Base-by-base conservation (phyloP, 352 stramenopile genomes). In the Pythium vanterpoolii region DNA sequence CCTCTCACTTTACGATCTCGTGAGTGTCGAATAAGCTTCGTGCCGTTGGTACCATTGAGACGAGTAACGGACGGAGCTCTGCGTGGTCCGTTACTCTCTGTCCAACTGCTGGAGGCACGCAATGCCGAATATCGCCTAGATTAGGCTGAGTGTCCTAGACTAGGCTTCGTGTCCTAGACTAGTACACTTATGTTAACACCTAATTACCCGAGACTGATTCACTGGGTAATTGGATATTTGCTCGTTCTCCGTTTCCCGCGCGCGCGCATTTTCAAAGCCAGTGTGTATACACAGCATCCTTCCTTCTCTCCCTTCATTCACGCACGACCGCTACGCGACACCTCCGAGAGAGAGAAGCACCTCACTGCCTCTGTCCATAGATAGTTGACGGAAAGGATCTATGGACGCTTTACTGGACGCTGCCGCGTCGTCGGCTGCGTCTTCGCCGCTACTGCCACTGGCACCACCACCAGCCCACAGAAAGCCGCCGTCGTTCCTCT, bases 401-500 rank as follows among this genome's bases (percentile, higher is more conserved):
- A 55, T 55, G 48, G 48, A 55, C 48, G 48, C 48, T 14, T 10
- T 46, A 18, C 47, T 55, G 27, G 27, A 46, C 9, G 50, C 51
- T 10, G 10, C 51, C 23, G 28, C 51, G 13, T 34, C 34, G 23
- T n/a, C 49, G 36, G 31, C 33, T 3, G 21, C 51, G 18, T 49
- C 51, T 16, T 28, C 38, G 4, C 14, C 38, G 31, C 42, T 21
- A n/a, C 1, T 31, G 28, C 39, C 19, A 40, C 34, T n/a, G n/a
- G 33, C 36, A 18, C 46, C 46, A 36, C 18, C 43, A 36, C 38
- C 36, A 10, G 13, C 42, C 13, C 39, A 21, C 30, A 21, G 46
- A 26, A 39, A 11, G 27, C 10, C 36, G 34, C 43, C 60, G 38
- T 54, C 62, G 39, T 69, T 69, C 33, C 28, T 64, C 39, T 69